Evolutionary conservation across 139 green algal species (phyloP), one percentile per base, ranked within the genome.

Genomic region (Spirogloea muscicola): DNA sequence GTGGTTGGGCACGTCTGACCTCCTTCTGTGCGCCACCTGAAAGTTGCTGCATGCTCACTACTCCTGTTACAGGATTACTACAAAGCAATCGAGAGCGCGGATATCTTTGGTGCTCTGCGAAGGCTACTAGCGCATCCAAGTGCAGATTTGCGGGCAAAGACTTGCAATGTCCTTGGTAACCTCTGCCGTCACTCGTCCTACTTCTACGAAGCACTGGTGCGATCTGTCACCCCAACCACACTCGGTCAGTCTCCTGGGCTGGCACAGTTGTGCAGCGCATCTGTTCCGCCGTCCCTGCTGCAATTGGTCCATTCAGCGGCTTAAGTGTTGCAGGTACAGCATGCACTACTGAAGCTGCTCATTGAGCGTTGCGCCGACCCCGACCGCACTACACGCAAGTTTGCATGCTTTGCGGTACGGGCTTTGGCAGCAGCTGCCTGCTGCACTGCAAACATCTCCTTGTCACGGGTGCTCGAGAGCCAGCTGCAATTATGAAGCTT

Each of bases 361-460:
- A 95, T 98, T 1, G 84, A 90, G 52, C 82, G 89, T 29, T 97
- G 91, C 76, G 21, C 37, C 0, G 94, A 97, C 80, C 27, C 72
- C 0, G 94, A 98, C 82, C 76, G 68, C 13, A 66, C 79, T 16
- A 94, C 88, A 6, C 90, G 94, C 80, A 98, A 97, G 83, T 98
- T 97, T 87, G 93, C 94, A 16, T 96, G 91, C 88, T 98, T 98
- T 58, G 94, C 94, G 2, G 93, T 98, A 52, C 27, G 61, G 61
- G 21, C 46, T 31, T 55, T 31, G 46, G 46, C 46, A 55, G 46
- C 21, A 55, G 21, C 46, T 21, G 46, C 21, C 21, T 91, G 91
- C 64, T 94, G 94, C 21, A 55, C 21, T 55, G 46, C n/a, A n/a
- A n/a, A n/a, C n/a, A n/a, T n/a, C n/a, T n/a, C n/a, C n/a, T n/a